Evolutionary conservation across 2,329 filamentous ascomycete species (phyloP).

Genomic region (Lachnellula occidentalis): DNA sequence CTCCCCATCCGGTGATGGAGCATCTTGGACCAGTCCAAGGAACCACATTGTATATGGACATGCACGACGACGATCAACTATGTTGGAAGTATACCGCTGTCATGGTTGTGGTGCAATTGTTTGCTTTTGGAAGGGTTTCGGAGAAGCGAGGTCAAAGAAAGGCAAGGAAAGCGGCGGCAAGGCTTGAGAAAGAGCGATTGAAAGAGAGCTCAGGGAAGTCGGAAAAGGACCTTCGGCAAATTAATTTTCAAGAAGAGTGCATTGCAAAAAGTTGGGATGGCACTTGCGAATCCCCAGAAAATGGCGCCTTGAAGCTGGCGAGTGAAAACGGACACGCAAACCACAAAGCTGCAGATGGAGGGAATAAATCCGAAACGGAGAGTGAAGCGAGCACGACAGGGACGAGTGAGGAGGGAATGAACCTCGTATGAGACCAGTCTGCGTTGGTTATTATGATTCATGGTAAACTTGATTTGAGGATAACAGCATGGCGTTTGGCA

Average conservation of each 20-base stretch:
- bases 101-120: slow-evolving; percentile 35
- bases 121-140: slow-evolving; percentile 30
- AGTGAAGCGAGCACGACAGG: slow-evolving; percentile 19
- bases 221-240: background rate
- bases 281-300: background rate
- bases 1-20: slow-evolving; percentile 27
- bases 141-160: slow-evolving; percentile 23
- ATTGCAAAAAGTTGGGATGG: background rate
- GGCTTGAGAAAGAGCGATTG: slow-evolving; percentile 10
- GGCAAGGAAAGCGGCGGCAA: slow-evolving; percentile 18
- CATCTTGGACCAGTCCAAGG: slow-evolving; percentile 27
- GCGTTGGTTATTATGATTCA: background rate
- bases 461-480: slow-evolving; percentile 1
- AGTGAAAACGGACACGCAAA: background rate
- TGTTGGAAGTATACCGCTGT: slow-evolving; percentile 36
- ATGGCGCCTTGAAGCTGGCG: background rate
- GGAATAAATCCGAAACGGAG: slow-evolving; percentile 1
- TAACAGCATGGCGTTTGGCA: slow-evolving; percentile 2
- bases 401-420: slow-evolving; percentile 24
- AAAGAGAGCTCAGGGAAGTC: slow-evolving; percentile 2
- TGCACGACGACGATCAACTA: slow-evolving; percentile 34
- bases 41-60: slow-evolving; percentile 31
- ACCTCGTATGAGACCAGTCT: slow-evolving; percentile 9
- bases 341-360: background rate
- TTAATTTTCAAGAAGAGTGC: background rate